A percentile compares a stretch with the other conserved stretches of the same genome.
Conservation (phyloP, 768 basidiomycete species). For the Crucibulum laeve region DNA sequence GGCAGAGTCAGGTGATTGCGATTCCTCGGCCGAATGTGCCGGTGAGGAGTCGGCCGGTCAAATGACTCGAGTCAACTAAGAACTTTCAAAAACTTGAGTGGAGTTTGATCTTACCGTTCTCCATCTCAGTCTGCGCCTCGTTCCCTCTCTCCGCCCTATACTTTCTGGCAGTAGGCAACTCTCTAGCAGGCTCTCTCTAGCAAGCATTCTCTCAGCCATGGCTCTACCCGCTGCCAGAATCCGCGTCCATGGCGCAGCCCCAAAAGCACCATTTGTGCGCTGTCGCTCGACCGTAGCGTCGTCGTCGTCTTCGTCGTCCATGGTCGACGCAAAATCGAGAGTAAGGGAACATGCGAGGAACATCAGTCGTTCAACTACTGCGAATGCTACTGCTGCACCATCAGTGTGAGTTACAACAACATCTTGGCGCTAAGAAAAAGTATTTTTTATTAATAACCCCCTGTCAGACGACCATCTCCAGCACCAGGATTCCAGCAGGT, state of each 20-base stretch:
- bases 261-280: conserved; percentile 34
- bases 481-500: conserved; percentile 49
- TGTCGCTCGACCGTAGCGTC: conserved; percentile 46
- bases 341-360: conserved; percentile 74
- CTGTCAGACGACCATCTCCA: conserved; percentile 54
- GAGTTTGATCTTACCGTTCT: not conserved
- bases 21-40: not conserved
- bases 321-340: conserved; percentile 77
- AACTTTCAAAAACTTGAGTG: not conserved
- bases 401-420: conserved; percentile 36
- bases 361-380: conserved; percentile 64
- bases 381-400: conserved; percentile 58
- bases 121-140: not conserved
- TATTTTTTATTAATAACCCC: conserved; percentile 1
- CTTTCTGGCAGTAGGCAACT: too few species aligned
- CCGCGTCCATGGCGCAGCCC: conserved; percentile 9
- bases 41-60: not conserved
- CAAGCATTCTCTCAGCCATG: not conserved
- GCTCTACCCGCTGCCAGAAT: conserved; percentile 5
- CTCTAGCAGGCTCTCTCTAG: not conserved
- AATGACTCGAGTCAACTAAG: not conserved
- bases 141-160: not conserved
- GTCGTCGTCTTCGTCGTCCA: conserved; percentile 30
- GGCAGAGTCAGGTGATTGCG: not conserved
- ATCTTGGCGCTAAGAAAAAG: not conserved